Evolutionary conservation across 768 basidiomycete genomes (phyloP).

Genomic region (Pleurotus pulmonarius): DNA sequence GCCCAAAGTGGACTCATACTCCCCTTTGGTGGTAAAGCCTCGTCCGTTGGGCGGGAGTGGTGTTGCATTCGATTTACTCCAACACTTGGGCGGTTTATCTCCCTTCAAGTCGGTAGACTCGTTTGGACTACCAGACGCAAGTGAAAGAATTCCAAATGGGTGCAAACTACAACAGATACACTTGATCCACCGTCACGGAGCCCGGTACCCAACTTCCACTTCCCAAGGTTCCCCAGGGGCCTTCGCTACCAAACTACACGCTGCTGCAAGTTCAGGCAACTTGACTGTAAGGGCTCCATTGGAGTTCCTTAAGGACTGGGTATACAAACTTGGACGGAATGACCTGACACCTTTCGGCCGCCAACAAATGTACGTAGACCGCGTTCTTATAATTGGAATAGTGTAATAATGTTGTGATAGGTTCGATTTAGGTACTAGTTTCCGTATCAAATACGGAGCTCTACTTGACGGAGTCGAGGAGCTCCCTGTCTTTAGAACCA

Average conservation of each 20-base stretch:
- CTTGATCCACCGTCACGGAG: conserved; percentile 67
- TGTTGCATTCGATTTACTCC: conserved; percentile 36
- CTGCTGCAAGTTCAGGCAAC: conserved; percentile 32
- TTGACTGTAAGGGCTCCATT: conserved; percentile 54
- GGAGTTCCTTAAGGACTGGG: conserved; percentile 69
- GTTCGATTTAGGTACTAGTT: conserved; percentile 50
- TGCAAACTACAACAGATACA: conserved; percentile 50
- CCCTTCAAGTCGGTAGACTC: conserved; percentile 49
- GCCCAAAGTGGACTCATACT: conserved; percentile 31
- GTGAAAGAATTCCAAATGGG: conserved; percentile 39
- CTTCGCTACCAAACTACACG: conserved; percentile 46
- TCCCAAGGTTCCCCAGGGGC: conserved; percentile 37
- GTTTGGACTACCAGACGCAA: conserved; percentile 46
- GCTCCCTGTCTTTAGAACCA: conserved; percentile 65
- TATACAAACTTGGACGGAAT: conserved; percentile 75
- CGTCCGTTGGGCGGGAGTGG: conserved; percentile 26
- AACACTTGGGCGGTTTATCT: conserved; percentile 43
- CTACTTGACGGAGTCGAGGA: conserved; percentile 37
- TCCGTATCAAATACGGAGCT: conserved; percentile 61
- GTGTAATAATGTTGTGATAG: conserved; percentile 11
- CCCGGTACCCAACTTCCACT: conserved; percentile 47
- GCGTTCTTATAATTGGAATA: neutral
- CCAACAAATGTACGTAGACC: conserved; percentile 48
- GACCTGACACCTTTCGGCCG: conserved; percentile 75
- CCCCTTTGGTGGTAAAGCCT: conserved; percentile 40